Evolutionary conservation across 805 yeast genomes (phyloP).

Genomic region (Schwanniomyces polymorphus): DNA sequence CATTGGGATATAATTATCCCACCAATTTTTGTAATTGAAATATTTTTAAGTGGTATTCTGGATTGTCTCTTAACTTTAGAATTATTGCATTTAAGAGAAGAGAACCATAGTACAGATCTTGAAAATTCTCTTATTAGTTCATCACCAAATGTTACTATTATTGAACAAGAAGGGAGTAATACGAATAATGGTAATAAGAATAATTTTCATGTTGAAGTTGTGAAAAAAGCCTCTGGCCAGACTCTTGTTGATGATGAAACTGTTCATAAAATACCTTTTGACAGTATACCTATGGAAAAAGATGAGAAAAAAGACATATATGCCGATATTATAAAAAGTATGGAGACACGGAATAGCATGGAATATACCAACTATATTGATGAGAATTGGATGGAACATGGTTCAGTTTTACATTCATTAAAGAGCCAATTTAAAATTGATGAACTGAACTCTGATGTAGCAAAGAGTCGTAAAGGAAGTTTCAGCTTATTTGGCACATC

Average conservation of each 20-base stretch:
- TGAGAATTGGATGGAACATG: conserved; percentile 22
- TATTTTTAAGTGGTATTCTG: conserved; percentile 9
- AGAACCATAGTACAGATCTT: neutral
- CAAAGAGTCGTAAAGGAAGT: conserved; percentile 3
- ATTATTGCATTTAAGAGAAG: neutral
- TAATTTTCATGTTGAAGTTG: neutral
- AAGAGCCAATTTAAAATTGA: neutral
- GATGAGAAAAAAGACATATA: neutral
- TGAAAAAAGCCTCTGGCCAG: conserved; percentile 13
- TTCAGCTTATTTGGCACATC: conserved; percentile 2
- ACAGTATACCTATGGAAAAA: neutral
- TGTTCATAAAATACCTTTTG: neutral
- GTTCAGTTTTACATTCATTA: conserved; percentile 8
- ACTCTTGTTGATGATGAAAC: conserved; percentile 10
- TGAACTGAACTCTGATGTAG: neutral
- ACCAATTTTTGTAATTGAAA: conserved; percentile 7
- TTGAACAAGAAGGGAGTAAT: neutral
- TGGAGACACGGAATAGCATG: conserved; percentile 2
- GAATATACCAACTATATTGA: conserved; percentile 9
- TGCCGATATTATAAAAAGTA: neutral
- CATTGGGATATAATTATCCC: conserved; percentile 4
- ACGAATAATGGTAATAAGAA: neutral
- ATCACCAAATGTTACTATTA: neutral
- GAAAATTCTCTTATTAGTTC: neutral
- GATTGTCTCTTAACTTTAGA: conserved; percentile 1